Conservation (phyloP, 306 rosid species). For the Nissolia schottii region DNA sequence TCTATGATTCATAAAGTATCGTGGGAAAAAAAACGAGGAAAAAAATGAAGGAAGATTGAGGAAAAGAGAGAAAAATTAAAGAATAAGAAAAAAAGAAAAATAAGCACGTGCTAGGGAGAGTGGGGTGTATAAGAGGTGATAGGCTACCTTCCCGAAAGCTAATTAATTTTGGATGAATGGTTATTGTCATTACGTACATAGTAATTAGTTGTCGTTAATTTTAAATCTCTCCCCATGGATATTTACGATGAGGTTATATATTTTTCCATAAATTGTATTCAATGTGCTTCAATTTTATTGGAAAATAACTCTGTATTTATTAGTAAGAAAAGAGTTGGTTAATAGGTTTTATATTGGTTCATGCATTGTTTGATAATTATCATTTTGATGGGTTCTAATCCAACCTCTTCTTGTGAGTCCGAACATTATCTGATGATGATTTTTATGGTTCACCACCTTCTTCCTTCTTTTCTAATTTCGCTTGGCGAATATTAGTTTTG, state of each 20-base stretch:
- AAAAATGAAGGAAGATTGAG: too few relatives aligned
- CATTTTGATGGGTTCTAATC: not conserved
- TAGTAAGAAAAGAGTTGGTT: too few relatives aligned
- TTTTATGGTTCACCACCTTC: not conserved
- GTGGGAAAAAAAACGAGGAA: too few relatives aligned
- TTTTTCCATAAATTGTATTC: not conserved
- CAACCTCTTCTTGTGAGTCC: not conserved
- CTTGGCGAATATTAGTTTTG: not conserved
- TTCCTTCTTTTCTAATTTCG: not conserved
- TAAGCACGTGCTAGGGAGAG: too few relatives aligned
- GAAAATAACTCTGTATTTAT: too few relatives aligned
- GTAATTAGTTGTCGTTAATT: not conserved
- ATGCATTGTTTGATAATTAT: not conserved
- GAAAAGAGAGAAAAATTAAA: too few relatives aligned
- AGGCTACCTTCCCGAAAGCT: not conserved
- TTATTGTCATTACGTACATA: not conserved
- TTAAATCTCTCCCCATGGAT: not conserved
- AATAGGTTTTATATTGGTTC: not conserved
- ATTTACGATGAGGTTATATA: not conserved
- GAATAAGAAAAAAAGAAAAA: too few relatives aligned
- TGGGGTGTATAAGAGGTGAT: not conserved
- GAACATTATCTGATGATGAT: not conserved
- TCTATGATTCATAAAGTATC: too few relatives aligned
- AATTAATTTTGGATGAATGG: not conserved
- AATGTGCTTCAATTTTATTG: too few relatives aligned